A percentile compares a stretch with the other conserved stretches of the same genome.
phyloP scores from a whole-genome alignment of 106 monocot species.

The Vanilla planifolia region DNA sequence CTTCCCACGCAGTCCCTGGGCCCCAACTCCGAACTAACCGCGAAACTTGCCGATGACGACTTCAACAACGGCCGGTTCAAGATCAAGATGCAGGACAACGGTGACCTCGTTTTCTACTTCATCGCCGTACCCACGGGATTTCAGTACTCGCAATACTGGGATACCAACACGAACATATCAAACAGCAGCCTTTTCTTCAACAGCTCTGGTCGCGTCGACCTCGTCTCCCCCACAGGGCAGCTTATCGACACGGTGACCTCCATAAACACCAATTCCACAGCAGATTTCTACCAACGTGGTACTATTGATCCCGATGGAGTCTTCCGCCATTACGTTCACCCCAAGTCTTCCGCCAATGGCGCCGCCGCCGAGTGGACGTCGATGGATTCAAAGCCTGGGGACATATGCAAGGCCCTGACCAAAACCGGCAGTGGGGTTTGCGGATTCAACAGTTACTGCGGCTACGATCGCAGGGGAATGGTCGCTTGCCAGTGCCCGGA shows the following conservation, averaged over 20 bases:
- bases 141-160: background rate
- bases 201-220: background rate
- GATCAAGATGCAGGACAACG: conserved; percentile 3
- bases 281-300: background rate
- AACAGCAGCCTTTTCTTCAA: background rate
- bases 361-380: conserved; percentile 9
- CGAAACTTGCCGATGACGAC: conserved; percentile 8
- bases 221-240: background rate
- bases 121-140: background rate
- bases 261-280: background rate
- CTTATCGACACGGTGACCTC: background rate
- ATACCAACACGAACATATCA: background rate
- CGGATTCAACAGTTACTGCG: conserved; percentile 45
- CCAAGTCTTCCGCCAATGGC: background rate
- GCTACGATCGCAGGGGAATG: background rate
- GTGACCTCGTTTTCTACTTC: background rate
- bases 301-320: conserved; percentile 10
- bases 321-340: conserved; percentile 3
- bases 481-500: conserved; percentile 32
- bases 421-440: conserved; percentile 21
- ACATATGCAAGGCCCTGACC: conserved; percentile 6
- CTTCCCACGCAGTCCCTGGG: conserved; percentile 13
- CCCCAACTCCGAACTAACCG: background rate
- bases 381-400: background rate
- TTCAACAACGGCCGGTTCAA: conserved; percentile 16